Evolutionary conservation across 2,329 filamentous ascomycete species (phyloP).

Genomic region (Nemania serpens): DNA sequence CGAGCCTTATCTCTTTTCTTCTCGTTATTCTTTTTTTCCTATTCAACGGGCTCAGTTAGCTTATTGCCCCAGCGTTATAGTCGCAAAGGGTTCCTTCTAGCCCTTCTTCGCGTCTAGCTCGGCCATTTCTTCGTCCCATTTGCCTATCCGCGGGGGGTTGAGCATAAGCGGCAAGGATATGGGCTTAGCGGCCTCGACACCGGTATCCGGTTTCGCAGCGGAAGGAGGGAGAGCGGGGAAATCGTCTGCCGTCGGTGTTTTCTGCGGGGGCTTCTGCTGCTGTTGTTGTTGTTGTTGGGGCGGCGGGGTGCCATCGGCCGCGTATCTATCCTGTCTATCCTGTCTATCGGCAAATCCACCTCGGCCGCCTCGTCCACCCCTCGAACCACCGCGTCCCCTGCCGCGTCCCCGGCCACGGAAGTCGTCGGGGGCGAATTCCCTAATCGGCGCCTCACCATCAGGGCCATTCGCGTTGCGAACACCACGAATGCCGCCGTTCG

Average conservation of each 20-base stretch:
- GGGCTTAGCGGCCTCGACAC: constrained; percentile 25
- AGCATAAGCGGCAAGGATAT: constrained; percentile 39
- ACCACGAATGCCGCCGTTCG: constrained; percentile 48
- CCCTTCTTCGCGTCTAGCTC: constrained; percentile 47
- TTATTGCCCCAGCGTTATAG: neutral
- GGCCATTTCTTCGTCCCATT: constrained; percentile 65
- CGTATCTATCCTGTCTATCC: neutral
- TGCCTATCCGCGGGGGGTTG: constrained; percentile 47
- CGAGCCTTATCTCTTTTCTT: neutral
- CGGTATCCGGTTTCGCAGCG: constrained; percentile 38
- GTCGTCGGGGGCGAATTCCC: constrained; percentile 41
- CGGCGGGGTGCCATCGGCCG: constrained; percentile 24
- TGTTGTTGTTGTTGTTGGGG: constrained; percentile 25
- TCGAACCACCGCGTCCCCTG: constrained; percentile 39
- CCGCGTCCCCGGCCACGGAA: constrained; percentile 43
- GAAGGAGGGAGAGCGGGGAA: constrained; percentile 48
- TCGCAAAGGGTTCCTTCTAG: neutral
- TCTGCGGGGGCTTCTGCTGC: constrained; percentile 26
- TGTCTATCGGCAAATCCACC: constrained; percentile 36
- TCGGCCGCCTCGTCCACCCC: constrained; percentile 41
- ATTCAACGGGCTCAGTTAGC: neutral
- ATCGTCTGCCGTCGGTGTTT: constrained; percentile 43
- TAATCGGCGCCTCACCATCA: constrained; percentile 50
- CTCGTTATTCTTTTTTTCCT: neutral
- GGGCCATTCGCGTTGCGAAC: constrained; percentile 41